Evolutionary conservation across 305 asterid genomes (phyloP).

Genomic region (Fraxinus paxiana): DNA sequence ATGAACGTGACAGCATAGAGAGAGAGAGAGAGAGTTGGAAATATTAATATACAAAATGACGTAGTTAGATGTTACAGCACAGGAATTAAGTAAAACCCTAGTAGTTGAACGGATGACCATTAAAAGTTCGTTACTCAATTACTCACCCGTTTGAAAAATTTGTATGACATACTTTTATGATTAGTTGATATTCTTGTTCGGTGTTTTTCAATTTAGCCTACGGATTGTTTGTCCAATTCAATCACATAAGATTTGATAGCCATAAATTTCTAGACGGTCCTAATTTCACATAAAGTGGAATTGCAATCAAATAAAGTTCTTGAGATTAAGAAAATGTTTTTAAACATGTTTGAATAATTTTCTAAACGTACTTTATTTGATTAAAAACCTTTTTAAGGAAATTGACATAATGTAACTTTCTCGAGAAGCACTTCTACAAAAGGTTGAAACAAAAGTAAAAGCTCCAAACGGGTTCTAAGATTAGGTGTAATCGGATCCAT

Average conservation of each 20-base stretch:
- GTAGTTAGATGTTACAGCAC: not conserved
- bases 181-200: not conserved
- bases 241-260: not conserved
- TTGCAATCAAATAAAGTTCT: not conserved
- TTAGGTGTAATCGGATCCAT: not conserved
- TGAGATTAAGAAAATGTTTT: no score
- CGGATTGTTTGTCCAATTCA: not conserved
- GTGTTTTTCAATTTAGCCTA: not conserved
- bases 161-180: no score
- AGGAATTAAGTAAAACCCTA: not conserved
- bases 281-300: not conserved
- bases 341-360: no score
- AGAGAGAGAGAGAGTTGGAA: no score
- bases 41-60: not conserved
- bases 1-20: slow-evolving; percentile 20
- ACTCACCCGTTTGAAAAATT: not conserved
- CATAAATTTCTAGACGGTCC: not conserved
- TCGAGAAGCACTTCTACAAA: not conserved
- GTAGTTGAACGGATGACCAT: not conserved
- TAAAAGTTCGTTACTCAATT: not conserved
- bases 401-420: not conserved
- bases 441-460: not conserved
- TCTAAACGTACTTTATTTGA: no score
- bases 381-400: no score
- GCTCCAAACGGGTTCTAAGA: not conserved